Base-by-base conservation (phyloP, 805 yeast genomes). In the Cyberlindnera meyerae region DNA sequence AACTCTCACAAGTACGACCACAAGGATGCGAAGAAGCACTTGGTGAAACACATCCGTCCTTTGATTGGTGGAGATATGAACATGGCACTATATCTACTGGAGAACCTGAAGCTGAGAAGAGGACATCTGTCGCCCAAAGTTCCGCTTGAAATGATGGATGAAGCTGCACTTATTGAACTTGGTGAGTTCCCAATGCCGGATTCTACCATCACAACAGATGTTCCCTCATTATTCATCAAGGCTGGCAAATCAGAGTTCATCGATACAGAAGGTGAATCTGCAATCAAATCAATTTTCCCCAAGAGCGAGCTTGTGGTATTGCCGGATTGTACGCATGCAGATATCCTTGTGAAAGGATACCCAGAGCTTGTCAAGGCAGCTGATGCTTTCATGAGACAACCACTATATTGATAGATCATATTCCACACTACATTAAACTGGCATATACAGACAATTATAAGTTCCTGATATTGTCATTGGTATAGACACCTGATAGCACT, bases 241-340 rank as follows among this genome's bases (percentile, higher is more conserved):
- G 80, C 72, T 4, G 38, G 52, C 13, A 39, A 60, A 12, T 71
- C 78, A 2, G 49, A 55, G 0, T 69, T 75, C 38, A 63, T 76
- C 12, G 51, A 49, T 12, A 58, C 58, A 4, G 43, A 61, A 31
- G 58, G 55, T 25, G 42, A 34, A 4, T 17, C 25, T 3, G 36
- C 21, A 18, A 21, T 27, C n/a, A 24, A 18, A 9, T 18, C 21
- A 15, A 16, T 40, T 18, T 42, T 47, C 26, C 25, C 33, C 5
- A 34, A 36, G 11, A 6, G 15, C 11, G 17, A 18, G 9, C 12
- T 43, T 2, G 33, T 22, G 6, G 18, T 18, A 1, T 17, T 41
- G 8, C 12, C 18, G 6, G 33, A 31, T 8, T 39, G 43, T 4
- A 36, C 35, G 3, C 48, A 46, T 28, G 29, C 34, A 5, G 39